Percentiles rank a stretch among this genome's conserved stretches.
Evolutionary conservation across 2,329 filamentous ascomycete species (phyloP).

Genomic region (Colletotrichum sublineola): DNA sequence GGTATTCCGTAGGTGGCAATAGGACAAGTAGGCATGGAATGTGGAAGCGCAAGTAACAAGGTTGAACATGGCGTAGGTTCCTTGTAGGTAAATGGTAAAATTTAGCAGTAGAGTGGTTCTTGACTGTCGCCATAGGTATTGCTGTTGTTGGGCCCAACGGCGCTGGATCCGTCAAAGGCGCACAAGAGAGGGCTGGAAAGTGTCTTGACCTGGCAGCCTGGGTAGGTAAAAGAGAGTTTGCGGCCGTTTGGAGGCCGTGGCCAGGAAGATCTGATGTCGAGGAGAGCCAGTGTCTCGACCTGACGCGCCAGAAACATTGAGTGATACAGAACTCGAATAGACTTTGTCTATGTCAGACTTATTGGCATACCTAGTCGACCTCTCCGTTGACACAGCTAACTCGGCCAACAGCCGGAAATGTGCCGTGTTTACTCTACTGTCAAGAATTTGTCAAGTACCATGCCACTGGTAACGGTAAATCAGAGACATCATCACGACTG

Average conservation of each 20-base stretch:
- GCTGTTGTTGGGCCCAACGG: background rate
- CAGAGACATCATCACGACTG: too few relatives aligned
- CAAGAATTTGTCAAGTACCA: background rate
- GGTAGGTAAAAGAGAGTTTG: background rate
- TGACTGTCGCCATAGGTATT: background rate
- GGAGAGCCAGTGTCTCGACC: conserved; percentile 22
- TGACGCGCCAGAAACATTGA: conserved; percentile 27
- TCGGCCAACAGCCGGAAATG: too few relatives aligned
- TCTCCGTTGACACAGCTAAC: background rate
- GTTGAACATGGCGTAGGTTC: background rate
- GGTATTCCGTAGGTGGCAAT: background rate
- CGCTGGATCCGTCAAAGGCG: background rate
- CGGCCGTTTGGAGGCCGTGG: conserved; percentile 13
- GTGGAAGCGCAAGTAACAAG: background rate
- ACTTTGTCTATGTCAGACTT: conserved; percentile 24
- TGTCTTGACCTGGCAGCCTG: too few relatives aligned
- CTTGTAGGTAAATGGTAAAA: background rate
- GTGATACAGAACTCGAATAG: conserved; percentile 7
- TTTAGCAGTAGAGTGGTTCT: background rate
- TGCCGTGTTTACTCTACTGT: background rate
- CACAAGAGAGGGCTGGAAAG: background rate
- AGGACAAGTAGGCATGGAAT: background rate
- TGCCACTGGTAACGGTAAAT: background rate
- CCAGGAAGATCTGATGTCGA: conserved; percentile 4
- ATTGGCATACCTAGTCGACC: background rate